Conservation (phyloP, 106 monocot species). For the Alisma plantagoaquatica region DNA sequence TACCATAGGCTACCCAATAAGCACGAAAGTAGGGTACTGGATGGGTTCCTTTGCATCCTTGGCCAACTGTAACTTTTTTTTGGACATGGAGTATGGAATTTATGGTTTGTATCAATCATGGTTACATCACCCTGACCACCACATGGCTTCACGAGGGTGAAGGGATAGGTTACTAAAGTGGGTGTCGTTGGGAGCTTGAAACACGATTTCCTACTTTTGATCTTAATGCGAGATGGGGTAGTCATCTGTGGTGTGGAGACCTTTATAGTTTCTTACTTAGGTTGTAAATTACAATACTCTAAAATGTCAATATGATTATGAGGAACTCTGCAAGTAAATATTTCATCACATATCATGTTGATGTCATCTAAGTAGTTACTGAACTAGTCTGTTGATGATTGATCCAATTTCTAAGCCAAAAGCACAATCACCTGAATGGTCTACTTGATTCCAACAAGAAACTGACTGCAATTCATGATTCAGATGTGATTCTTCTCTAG, state of each 20-base stretch:
- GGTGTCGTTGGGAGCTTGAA: conserved; percentile 36
- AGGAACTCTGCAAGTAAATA: neutral
- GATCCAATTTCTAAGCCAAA: too few relatives aligned
- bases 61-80: conserved; percentile 20
- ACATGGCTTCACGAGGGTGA: conserved; percentile 70
- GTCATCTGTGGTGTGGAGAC: conserved; percentile 14
- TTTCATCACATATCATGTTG: conserved; percentile 5
- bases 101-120: conserved; percentile 64
- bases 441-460: too few relatives aligned
- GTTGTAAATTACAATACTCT: conserved; percentile 26
- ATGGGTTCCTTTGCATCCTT: conserved; percentile 23
- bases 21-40: conserved; percentile 47
- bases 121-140: conserved; percentile 66
- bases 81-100: conserved; percentile 41
- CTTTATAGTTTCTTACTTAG: conserved; percentile 22
- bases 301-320: neutral
- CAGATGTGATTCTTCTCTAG: too few relatives aligned
- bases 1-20: conserved; percentile 81
- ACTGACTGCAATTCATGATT: too few relatives aligned
- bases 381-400: neutral
- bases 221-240: conserved; percentile 7
- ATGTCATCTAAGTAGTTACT: neutral
- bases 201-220: conserved; percentile 40
- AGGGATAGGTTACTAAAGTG: conserved; percentile 70
- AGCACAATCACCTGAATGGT: too few relatives aligned